Evolutionary conservation across 768 basidiomycete species (phyloP).

Genomic region (Boletus sp.): DNA sequence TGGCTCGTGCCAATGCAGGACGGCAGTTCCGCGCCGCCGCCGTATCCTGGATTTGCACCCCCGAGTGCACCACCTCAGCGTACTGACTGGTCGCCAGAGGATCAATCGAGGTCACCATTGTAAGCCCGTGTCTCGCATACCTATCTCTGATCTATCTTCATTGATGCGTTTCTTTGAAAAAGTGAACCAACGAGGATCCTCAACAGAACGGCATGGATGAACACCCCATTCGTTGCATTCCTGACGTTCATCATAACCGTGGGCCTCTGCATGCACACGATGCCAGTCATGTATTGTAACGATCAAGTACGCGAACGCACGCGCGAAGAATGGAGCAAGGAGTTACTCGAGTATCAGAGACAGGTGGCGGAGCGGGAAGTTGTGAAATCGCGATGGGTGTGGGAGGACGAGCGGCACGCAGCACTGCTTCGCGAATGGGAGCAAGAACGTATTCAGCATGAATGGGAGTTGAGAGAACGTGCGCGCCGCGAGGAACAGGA

Average conservation of each 20-base stretch:
- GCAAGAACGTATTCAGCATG: constrained; percentile 17
- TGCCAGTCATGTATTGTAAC: constrained; percentile 19
- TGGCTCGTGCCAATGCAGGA: neutral
- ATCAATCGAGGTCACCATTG: neutral
- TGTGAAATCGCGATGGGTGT: constrained; percentile 15
- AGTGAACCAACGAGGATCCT: neutral
- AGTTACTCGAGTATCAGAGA: constrained; percentile 18
- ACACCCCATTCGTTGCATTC: neutral
- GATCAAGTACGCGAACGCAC: constrained; percentile 19
- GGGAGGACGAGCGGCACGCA: constrained; percentile 17
- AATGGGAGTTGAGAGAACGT: constrained; percentile 16
- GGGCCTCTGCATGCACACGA: constrained; percentile 5
- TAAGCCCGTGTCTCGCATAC: neutral
- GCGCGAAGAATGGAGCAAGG: constrained; percentile 22
- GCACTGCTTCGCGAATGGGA: constrained; percentile 15
- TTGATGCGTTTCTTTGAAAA: neutral
- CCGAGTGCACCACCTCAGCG: neutral
- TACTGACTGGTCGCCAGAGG: neutral
- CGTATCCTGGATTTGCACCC: constrained; percentile 1
- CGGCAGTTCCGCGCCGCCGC: constrained; percentile 7
- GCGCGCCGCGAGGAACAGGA: constrained; percentile 19
- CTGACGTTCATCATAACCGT: neutral
- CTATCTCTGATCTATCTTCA: neutral
- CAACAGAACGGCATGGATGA: neutral
- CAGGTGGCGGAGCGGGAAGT: constrained; percentile 6